Percentiles rank a stretch among this genome's conserved stretches.
Evolutionary conservation across 2,329 filamentous ascomycete genomes (phyloP).

Genomic region (Aphanocladium album): DNA sequence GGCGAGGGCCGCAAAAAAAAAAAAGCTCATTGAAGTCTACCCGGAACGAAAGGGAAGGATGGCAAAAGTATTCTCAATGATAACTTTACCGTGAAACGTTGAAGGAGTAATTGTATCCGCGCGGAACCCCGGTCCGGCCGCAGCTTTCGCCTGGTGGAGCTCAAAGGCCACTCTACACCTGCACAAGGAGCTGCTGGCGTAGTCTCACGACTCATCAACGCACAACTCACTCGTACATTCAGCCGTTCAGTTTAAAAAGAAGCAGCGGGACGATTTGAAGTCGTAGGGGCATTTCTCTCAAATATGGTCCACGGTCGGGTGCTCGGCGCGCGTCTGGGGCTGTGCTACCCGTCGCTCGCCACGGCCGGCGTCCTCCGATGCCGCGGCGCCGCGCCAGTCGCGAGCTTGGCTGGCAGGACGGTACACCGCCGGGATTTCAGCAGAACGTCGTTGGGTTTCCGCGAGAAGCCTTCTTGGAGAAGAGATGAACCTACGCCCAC

Average conservation of each 20-base stretch:
- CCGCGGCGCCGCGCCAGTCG: not conserved
- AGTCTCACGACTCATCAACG: not conserved
- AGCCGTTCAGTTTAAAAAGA: not conserved
- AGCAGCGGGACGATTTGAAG: not conserved
- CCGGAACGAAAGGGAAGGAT: too few relatives aligned
- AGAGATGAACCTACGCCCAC: not conserved
- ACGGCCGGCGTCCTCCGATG: not conserved
- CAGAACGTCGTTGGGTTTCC: not conserved
- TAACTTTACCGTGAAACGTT: too few relatives aligned
- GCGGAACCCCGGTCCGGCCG: not conserved
- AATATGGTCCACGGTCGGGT: not conserved
- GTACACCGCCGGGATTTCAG: not conserved
- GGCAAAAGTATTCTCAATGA: too few relatives aligned
- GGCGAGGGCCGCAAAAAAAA: too few relatives aligned
- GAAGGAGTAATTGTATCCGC: not conserved
- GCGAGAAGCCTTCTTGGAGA: not conserved
- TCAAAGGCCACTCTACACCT: not conserved
- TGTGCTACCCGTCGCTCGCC: not conserved
- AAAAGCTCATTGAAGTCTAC: too few relatives aligned
- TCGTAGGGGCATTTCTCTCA: not conserved
- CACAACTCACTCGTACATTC: not conserved
- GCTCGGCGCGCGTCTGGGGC: constrained; percentile 2
- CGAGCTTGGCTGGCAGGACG: not conserved
- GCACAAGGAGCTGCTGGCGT: not conserved
- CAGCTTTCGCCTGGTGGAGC: constrained; percentile 4